A percentile compares a stretch with the other conserved stretches of the same genome.
These are phyloP conservation scores for Metarhizium humberi DNA, from an alignment of 2,329 filamentous ascomycete genomes.

Conservation along the genomic window DNA sequence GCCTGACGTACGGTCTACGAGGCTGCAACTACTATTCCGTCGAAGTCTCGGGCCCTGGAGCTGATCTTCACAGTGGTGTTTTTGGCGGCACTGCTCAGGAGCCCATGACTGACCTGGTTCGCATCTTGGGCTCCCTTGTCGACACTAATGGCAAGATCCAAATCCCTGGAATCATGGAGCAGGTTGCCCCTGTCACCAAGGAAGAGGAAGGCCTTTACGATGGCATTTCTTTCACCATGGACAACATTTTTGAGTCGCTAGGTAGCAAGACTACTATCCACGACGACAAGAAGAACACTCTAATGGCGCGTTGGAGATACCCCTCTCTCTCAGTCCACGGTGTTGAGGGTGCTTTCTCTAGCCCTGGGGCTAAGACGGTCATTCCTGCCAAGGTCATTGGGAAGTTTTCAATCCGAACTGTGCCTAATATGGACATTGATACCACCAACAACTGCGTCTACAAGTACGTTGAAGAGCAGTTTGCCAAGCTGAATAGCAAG, in stretches of 20 bases:
- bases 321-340: conserved; percentile 92
- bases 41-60: conserved; percentile 80
- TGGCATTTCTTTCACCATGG: conserved; percentile 90
- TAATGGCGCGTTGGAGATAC: conserved; percentile 95
- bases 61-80: conserved; percentile 92
- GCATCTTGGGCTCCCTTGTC: conserved; percentile 73
- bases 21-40: conserved; percentile 98
- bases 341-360: conserved; percentile 88
- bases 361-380: conserved; percentile 92
- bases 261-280: conserved; percentile 83
- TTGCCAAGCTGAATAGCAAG: conserved; percentile 82
- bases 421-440: conserved; percentile 93
- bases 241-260: conserved; percentile 84
- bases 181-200: conserved; percentile 79
- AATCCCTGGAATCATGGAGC: conserved; percentile 87
- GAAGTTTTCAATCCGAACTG: conserved; percentile 97
- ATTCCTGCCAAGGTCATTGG: conserved; percentile 96
- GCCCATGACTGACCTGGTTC: conserved; percentile 93
- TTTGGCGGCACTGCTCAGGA: conserved; percentile 95
- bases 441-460: conserved; percentile 79
- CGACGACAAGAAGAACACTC: conserved; percentile 78
- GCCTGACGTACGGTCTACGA: conserved; percentile 91
- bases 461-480: conserved; percentile 74
- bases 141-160: conserved; percentile 86
- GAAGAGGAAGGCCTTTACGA: conserved; percentile 87